phyloP scores from a whole-genome alignment of 768 basidiomycete genomes.

The Tricholoma saponaceum region DNA sequence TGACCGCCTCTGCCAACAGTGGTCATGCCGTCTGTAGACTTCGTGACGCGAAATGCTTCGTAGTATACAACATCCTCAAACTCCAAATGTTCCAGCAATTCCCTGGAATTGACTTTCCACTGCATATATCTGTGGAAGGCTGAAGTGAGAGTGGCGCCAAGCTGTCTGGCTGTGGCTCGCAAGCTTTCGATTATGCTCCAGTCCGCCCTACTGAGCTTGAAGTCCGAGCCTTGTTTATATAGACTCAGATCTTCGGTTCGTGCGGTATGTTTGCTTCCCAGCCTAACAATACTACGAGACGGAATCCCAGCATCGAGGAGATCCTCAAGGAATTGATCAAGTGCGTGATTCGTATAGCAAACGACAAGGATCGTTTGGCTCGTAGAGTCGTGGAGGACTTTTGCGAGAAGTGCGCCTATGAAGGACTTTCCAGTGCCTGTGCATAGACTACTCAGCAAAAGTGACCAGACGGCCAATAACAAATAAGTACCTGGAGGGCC shows the following conservation, averaged over 20 bases:
- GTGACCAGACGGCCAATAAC: background rate
- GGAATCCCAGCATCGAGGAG: conserved; percentile 60
- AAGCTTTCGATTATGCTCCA: conserved; percentile 39
- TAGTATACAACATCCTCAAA: background rate
- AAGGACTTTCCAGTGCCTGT: conserved; percentile 74
- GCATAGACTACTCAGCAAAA: background rate
- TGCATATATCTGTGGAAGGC: background rate
- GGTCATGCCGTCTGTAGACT: background rate
- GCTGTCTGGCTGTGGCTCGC: conserved; percentile 17
- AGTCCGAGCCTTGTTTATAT: conserved; percentile 29
- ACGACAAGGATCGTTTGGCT: conserved; percentile 56
- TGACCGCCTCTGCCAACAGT: background rate
- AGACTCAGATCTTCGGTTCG: conserved; percentile 44
- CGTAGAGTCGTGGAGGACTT: conserved; percentile 48
- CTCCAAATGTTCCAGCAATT: background rate
- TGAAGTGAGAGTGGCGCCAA: background rate
- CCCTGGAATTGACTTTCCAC: background rate
- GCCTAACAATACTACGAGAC: conserved; percentile 42
- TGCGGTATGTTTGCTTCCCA: conserved; percentile 52
- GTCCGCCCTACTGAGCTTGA: conserved; percentile 25
- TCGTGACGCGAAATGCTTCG: background rate
- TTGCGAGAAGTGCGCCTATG: conserved; percentile 64
- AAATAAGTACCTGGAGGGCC: conserved; percentile 58
- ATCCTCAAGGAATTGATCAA: conserved; percentile 66
- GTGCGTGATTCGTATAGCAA: conserved; percentile 73